Percentiles rank a stretch among this genome's conserved stretches.
Conservation (phyloP, 2,329 filamentous ascomycete genomes). For the Monosporascus sp. region DNA sequence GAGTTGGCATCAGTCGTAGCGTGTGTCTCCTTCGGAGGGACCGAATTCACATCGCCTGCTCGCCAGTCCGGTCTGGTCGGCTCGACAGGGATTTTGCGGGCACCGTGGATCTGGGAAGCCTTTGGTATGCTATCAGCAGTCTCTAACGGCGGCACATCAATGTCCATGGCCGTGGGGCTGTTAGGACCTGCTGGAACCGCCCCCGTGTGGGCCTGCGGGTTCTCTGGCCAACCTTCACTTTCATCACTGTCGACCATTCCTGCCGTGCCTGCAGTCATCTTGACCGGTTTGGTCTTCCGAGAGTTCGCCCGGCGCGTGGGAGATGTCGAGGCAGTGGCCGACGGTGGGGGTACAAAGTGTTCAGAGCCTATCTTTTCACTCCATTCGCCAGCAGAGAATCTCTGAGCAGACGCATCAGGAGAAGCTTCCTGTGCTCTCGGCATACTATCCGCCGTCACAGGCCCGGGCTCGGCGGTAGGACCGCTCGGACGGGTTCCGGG, state of each 20-base stretch:
- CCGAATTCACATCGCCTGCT: conserved; percentile 39
- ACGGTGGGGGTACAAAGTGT: conserved; percentile 45
- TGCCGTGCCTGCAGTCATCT: conserved; percentile 40
- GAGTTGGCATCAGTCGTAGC: conserved; percentile 14
- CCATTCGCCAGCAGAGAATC: conserved; percentile 51
- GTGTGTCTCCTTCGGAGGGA: conserved; percentile 12
- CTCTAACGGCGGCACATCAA: conserved; percentile 45
- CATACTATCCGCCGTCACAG: conserved; percentile 15
- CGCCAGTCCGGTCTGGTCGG: conserved; percentile 56
- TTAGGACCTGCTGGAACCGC: conserved; percentile 25
- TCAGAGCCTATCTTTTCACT: conserved; percentile 47
- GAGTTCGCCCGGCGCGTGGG: conserved; percentile 44
- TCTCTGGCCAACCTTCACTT: conserved; percentile 31
- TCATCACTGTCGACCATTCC: conserved; percentile 42
- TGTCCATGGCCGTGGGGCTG: conserved; percentile 60
- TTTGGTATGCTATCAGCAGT: conserved; percentile 21
- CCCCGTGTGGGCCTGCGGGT: conserved; percentile 8
- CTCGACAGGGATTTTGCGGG: conserved; percentile 52
- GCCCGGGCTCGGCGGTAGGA: conserved; percentile 27
- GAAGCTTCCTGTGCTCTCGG: conserved; percentile 15
- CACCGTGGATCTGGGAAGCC: conserved; percentile 23
- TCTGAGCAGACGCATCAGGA: conserved; percentile 20
- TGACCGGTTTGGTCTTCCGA: conserved; percentile 57
- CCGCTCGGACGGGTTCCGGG: conserved; percentile 34
- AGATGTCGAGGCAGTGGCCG: conserved; percentile 33